phyloP scores from a whole-genome alignment of 2,329 filamentous ascomycete genomes.

The Myriosclerotinia curreyana region DNA sequence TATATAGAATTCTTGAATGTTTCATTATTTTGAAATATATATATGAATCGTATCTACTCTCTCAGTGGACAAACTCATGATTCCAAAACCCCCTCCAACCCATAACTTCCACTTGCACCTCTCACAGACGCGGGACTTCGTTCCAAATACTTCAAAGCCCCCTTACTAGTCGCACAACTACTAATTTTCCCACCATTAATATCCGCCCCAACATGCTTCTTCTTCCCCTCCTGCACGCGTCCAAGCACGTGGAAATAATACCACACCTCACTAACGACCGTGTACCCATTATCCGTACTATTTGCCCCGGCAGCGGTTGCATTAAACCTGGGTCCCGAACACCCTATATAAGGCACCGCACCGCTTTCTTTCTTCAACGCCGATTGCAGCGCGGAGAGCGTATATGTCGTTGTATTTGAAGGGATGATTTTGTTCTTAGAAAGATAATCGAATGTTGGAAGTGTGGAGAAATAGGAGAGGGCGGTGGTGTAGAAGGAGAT shows the following conservation, averaged over 20 bases:
- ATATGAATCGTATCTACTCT: background rate
- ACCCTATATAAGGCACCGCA: constrained; percentile 58
- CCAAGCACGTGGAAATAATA: constrained; percentile 63
- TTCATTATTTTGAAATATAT: background rate
- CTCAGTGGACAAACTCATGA: background rate
- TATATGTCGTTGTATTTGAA: constrained; percentile 57
- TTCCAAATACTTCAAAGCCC: constrained; percentile 55
- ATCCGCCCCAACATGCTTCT: constrained; percentile 33
- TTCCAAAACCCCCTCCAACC: background rate
- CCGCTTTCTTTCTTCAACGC: constrained; percentile 52
- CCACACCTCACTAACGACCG: constrained; percentile 60
- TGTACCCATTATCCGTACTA: constrained; percentile 54
- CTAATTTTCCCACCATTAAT: constrained; percentile 50
- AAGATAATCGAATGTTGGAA: constrained; percentile 63
- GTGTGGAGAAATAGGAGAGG: constrained; percentile 53
- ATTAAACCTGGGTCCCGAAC: constrained; percentile 59
- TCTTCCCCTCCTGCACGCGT: constrained; percentile 49
- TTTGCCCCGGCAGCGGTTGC: constrained; percentile 55
- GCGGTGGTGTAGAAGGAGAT: constrained; percentile 42
- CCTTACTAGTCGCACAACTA: constrained; percentile 53
- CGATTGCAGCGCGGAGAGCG: constrained; percentile 50
- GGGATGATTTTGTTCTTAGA: constrained; percentile 52
- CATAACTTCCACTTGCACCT: constrained; percentile 1
- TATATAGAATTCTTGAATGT: constrained; percentile 15
- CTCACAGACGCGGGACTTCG: constrained; percentile 39